Evolutionary conservation across 176 grass and related monocot species (phyloP), one percentile per base, ranked within the genome.

Genomic region (Poa pratensis): DNA sequence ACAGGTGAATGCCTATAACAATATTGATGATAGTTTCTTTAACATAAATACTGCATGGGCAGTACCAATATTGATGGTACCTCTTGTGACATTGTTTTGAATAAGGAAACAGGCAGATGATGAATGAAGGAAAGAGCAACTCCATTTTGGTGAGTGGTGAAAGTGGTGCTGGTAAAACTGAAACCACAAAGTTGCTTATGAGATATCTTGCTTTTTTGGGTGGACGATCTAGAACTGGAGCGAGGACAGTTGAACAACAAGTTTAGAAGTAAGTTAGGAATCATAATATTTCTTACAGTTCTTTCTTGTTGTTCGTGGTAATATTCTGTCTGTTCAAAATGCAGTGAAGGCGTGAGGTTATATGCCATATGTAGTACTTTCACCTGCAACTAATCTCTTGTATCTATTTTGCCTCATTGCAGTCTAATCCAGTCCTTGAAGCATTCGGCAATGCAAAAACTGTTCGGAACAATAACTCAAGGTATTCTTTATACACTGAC

Each of bases 101-200:
- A 87, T 89, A 86, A 90, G 73, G 66, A 88, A 91, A 84, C 89
- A 98, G 95, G 85, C 90, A 90, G 79, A 98, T 95, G 95, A 93
- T 98, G 72, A 98, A 93, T 93, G 96, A 95, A 57, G 86, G 88
- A 85, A 94, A 94, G 87, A 92, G 86, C 82, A 95, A 98, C 65
- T 94, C 96, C 68, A 95, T 95, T 51, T 89, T 98, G 81, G 96
- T 98, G 76, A 98, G 96, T 75, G 96, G 93, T 83, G 96, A 95
- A 93, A 98, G 96, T 89, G 96, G 96, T 85, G 91, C 93, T 87
- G 96, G 96, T 84, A 98, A 98, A 89, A 98, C 96, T 75, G 96
- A 98, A 84, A 95, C 96, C 68, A 98, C 96, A 81, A 98, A 98
- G 84, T 70, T 94, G 89, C 85, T 98, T 52, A 98, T 98, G 96